phyloP scores from a whole-genome alignment of 192 early-diverging fungal genomes.

The Paraglomus brasilianum region DNA sequence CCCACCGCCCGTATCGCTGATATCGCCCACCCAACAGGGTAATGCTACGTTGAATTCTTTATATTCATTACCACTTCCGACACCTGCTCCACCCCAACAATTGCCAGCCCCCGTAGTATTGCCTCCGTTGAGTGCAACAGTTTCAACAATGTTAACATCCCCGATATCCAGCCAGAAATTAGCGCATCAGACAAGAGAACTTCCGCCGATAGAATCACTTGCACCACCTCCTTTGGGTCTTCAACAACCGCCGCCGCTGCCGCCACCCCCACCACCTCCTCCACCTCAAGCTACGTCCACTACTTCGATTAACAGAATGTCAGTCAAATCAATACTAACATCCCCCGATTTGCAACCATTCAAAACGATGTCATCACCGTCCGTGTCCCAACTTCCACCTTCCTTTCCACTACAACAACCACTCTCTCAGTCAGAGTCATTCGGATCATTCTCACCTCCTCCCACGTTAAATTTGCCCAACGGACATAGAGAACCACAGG shows the following conservation, averaged over 20 bases:
- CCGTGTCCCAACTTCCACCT: no score
- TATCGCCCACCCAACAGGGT: neutral
- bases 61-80: slow-evolving; percentile 4
- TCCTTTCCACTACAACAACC: slow-evolving; percentile 4
- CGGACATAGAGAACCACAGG: slow-evolving; percentile 21
- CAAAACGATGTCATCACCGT: no score
- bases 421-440: neutral
- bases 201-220: no score
- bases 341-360: no score
- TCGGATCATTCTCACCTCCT: neutral
- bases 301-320: no score
- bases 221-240: no score
- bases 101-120: neutral
- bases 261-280: no score
- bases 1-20: slow-evolving; percentile 3
- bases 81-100: neutral
- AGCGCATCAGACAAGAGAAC: no score
- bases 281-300: no score
- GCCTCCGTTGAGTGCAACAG: neutral
- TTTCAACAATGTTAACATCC: slow-evolving; percentile 6
- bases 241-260: no score
- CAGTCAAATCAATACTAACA: no score
- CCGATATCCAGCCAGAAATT: no score
- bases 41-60: neutral
- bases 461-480: neutral